phyloP scores from a whole-genome alignment of 2,329 filamentous ascomycete species.

The Arthrocladium fulminans region DNA sequence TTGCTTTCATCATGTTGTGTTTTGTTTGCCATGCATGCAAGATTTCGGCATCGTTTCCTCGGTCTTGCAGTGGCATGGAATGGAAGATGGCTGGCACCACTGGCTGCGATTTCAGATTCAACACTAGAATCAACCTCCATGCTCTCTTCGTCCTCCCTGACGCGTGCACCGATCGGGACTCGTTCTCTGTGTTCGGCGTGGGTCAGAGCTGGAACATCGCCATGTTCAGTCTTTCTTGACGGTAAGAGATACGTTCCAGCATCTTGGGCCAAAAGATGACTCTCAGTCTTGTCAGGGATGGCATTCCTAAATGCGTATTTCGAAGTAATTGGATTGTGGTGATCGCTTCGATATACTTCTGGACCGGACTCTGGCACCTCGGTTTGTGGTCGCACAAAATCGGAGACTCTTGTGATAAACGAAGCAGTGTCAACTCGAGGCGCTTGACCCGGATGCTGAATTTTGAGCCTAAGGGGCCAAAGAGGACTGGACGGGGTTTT shows the following conservation, averaged over 20 bases:
- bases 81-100: not conserved
- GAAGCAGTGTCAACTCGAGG: constrained; percentile 2
- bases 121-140: not conserved
- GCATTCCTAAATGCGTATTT: not conserved
- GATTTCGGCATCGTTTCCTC: not conserved
- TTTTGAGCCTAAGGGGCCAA: not conserved
- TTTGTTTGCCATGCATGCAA: not conserved
- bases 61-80: not conserved
- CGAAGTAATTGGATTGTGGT: not conserved
- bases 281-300: not conserved
- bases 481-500: not conserved
- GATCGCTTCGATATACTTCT: constrained; percentile 2
- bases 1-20: not conserved
- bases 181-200: not conserved
- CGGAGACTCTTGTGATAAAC: not conserved
- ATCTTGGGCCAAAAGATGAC: not conserved
- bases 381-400: not conserved
- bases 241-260: not conserved
- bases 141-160: not conserved
- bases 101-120: not conserved
- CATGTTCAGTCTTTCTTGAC: not conserved
- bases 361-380: not conserved
- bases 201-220: constrained; percentile 1
- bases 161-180: constrained; percentile 1
- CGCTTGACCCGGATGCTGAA: not conserved